Evolutionary conservation across 768 basidiomycete genomes (phyloP).

Genomic region (Gloeostereum incarnatum): DNA sequence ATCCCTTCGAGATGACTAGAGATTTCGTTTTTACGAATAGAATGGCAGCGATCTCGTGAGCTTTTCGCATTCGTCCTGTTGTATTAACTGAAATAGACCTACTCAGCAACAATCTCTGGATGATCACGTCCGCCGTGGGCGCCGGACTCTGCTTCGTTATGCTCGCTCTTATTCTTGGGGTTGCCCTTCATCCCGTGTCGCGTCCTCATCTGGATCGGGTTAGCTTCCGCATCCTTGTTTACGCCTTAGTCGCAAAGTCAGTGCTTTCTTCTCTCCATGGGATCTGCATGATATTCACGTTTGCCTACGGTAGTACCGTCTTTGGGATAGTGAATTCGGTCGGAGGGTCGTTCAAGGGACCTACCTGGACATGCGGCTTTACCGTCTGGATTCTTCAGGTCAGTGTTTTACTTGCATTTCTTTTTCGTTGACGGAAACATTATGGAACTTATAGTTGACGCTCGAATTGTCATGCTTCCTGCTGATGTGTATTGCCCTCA

Average conservation of each 20-base stretch:
- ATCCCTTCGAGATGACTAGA: too few species aligned
- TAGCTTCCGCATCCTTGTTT: constrained; percentile 13
- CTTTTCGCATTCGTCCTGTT: too few species aligned
- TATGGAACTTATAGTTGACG: constrained; percentile 8
- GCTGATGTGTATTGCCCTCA: constrained; percentile 13
- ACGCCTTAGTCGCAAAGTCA: constrained; percentile 13
- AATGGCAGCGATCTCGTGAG: too few species aligned
- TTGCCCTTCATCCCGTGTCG: constrained; percentile 7
- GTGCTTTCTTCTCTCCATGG: too few species aligned
- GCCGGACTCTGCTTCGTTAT: constrained; percentile 12
- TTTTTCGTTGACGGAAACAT: not conserved
- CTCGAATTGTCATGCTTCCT: constrained; percentile 14
- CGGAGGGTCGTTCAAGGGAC: constrained; percentile 9
- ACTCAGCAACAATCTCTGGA: constrained; percentile 7
- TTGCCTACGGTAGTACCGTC: too few species aligned
- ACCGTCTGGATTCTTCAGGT: constrained; percentile 14
- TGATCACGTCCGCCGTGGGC: constrained; percentile 7
- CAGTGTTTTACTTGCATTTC: not conserved
- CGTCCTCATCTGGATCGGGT: constrained; percentile 12
- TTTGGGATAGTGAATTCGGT: constrained; percentile 13
- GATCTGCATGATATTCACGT: too few species aligned
- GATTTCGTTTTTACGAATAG: too few species aligned
- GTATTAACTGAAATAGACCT: too few species aligned
- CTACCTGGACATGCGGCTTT: constrained; percentile 11
- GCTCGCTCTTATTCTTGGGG: constrained; percentile 8